These are phyloP conservation scores for Chenopodium quinoa DNA, from an alignment of 148 eudicot species.

Conservation along the genomic window DNA sequence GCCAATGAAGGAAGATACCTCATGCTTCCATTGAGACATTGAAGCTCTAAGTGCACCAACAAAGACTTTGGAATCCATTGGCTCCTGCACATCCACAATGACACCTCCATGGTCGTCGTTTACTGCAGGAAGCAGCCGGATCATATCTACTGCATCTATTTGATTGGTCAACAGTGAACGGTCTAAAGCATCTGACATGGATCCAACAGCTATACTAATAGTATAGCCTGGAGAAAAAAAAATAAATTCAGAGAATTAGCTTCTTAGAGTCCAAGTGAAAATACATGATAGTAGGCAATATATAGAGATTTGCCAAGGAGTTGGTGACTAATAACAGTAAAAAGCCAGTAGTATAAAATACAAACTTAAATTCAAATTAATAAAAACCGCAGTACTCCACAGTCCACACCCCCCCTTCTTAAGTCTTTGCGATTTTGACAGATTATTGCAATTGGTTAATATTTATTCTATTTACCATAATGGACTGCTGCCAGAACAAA, in stretches of 20 bases:
- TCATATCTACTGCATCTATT: conserved; percentile 39
- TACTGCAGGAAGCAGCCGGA: conserved; percentile 44
- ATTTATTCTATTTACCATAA: not conserved
- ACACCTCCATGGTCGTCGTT: conserved; percentile 73
- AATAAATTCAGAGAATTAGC: not conserved
- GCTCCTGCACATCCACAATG: conserved; percentile 59
- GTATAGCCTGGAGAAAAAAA: not conserved
- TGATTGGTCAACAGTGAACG: conserved; percentile 24
- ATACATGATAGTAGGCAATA: not conserved
- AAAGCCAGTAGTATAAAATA: not conserved
- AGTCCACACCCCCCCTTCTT: no score
- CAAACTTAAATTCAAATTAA: not conserved
- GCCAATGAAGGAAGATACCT: conserved; percentile 8
- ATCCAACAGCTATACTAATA: not conserved
- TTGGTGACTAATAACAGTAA: not conserved
- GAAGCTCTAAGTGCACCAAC: conserved; percentile 51
- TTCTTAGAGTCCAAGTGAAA: not conserved
- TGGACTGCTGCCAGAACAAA: not conserved
- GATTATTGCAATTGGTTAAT: not conserved
- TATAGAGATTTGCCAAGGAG: not conserved
- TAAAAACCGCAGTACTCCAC: not conserved
- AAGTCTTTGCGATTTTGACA: not conserved
- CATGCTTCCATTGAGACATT: conserved; percentile 33
- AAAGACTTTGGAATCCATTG: conserved; percentile 55
- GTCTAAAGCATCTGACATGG: conserved; percentile 20